Evolutionary conservation across 805 yeast genomes (phyloP), one percentile per base, ranked within the genome.

Genomic region (Tetrapisispora namnaoensis): DNA sequence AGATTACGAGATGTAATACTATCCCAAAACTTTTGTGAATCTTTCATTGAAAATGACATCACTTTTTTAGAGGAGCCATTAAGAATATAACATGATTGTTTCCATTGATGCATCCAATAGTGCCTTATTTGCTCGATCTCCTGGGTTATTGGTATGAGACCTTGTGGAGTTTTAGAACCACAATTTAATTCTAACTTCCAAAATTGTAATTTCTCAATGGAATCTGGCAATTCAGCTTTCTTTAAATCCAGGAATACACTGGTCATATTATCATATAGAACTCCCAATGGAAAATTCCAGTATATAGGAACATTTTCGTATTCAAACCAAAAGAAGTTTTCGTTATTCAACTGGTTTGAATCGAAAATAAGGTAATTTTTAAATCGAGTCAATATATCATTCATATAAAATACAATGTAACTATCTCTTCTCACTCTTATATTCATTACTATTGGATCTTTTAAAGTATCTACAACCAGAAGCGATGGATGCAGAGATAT

Each of bases 251-350:
- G 47, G 6, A 37, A 21, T 16, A 47, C 16, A n/a, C 22, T 37
- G 3, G 44, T 47, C 46, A 43, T 34, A 2, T 36, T 28, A 55
- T 87, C 95, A 58, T 74, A 79, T 2, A 81, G 62, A 4, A 83
- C 66, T 0, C 95, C 95, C 1, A 82, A 63, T 0, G 96, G 96
- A 52, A 78, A 69, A 54, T 84, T 79, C 95, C 96, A 88, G 45
- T 75, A 72, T 30, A 89, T 52, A 0, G 93, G 88, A 1, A 73
- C 79, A 4, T 68, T 74, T 32, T 81, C 82, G 58, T 70, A 75
- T 53, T 79, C 87, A 35, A 87, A 70, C 95, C 95, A 88, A 67
- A 80, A 71, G 1, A 62, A 61, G 6, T 50, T 35, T 0, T 55
- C 46, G 5, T 53, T 42, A 7, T 21, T 3, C 7, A n/a, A 14